Evolutionary conservation across 2,329 filamentous ascomycete genomes (phyloP), one percentile per base, ranked within the genome.

Genomic region (Thelonectria blattea): DNA sequence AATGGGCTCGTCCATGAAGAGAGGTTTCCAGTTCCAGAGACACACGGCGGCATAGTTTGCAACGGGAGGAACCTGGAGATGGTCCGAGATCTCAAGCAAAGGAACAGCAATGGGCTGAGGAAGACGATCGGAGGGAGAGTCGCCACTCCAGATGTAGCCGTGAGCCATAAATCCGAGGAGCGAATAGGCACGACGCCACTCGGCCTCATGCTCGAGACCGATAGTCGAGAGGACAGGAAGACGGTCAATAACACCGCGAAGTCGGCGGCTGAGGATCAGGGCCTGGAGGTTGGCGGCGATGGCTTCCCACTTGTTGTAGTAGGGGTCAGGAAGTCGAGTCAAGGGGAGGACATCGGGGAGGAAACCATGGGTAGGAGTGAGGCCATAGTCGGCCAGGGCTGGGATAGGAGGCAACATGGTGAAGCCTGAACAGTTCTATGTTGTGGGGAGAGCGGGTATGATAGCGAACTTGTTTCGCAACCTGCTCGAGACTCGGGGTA

Each of bases 21-120:
- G 85, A 0, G 93, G 92, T 76, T 93, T 94, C 83, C 93, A 98
- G 78, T 99, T 99, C 95, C 95, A 99, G 24, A 99, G 83, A 66
- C 92, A 94, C 4, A 97, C 83, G 8, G 90, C 92, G 7, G 95
- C 92, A 74, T 97, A 99, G 17, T 94, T 97, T 49, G 94, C 95
- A 27, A 99, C 94, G 1, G 93, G 91, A 7, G 92, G 93, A 24
- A 99, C 82, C 72, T 98, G 91, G 17, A 99, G 85, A 63, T 88
- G 87, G 46, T 85, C 81, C 68, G 91, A 94, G 48, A 96, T 85
- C 65, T 88, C 80, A 52, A 96, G 82, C 66, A 98, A 85, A 0
- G 95, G 95, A 30, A 93, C 85, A 6, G 94, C 92, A 65, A 99
- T 87, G 60, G 92, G 82, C 24, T 91, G 87, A 48, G 95, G 95